Evolutionary conservation across 2,329 filamentous ascomycete species (phyloP).

Genomic region (Botrytis elliptica): DNA sequence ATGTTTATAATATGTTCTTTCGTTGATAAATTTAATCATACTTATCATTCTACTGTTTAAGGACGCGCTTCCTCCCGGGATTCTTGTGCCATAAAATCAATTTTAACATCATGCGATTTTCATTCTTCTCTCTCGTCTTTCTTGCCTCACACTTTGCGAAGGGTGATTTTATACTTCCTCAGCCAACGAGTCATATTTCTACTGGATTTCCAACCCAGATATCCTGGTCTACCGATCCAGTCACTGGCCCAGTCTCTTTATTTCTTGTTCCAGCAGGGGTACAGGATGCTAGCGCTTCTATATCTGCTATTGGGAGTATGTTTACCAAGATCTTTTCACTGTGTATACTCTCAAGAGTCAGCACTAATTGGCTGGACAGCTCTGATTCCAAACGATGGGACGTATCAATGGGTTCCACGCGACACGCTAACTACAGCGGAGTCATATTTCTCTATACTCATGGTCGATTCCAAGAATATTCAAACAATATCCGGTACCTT

Average conservation of each 20-base stretch:
- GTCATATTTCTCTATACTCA: background rate
- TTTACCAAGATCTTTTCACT: background rate
- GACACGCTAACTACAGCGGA: background rate
- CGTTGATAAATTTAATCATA: background rate
- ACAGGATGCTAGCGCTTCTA: background rate
- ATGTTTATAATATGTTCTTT: background rate
- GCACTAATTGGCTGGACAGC: background rate
- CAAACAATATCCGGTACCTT: background rate
- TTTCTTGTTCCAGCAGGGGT: conserved; percentile 14
- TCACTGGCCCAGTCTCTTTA: conserved; percentile 6
- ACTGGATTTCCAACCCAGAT: background rate
- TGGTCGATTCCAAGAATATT: background rate
- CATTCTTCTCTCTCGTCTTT: background rate
- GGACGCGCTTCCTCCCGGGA: background rate
- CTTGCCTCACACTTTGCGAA: background rate
- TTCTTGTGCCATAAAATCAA: background rate
- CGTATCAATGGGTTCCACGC: conserved; percentile 1
- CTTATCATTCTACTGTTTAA: background rate
- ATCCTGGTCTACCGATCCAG: background rate
- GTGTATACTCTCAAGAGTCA: background rate
- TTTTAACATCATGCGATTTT: background rate
- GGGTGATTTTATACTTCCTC: background rate
- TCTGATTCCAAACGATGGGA: conserved; percentile 7
- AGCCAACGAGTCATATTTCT: background rate
- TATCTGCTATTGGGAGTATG: background rate